Conservation (phyloP, 352 stramenopile genomes). For the Globisporangium okanoganense region DNA sequence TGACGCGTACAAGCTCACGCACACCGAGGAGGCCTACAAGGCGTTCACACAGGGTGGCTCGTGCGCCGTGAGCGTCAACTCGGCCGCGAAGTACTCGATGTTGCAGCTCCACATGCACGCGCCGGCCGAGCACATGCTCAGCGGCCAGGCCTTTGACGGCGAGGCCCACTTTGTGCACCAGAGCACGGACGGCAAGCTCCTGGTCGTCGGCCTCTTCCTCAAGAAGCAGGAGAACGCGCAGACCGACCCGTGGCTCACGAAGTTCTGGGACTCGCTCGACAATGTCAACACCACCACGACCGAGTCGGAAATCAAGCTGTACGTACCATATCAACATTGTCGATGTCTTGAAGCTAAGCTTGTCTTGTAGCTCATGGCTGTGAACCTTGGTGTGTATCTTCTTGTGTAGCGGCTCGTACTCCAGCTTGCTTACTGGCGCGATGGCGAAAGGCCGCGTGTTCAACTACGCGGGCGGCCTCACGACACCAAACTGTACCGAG, state of each 20-base stretch:
- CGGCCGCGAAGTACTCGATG: slow-evolving; percentile 18
- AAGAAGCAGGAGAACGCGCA: slow-evolving; percentile 11
- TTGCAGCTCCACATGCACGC: slow-evolving; percentile 33
- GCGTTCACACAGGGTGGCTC: slow-evolving; percentile 2
- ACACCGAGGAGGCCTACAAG: slow-evolving; percentile 23
- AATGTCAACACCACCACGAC: slow-evolving; percentile 4
- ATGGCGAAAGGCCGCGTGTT: slow-evolving; percentile 7
- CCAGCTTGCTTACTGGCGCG: not conserved
- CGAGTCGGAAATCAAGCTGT: not conserved
- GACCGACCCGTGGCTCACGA: slow-evolving; percentile 13
- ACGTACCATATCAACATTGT: not conserved
- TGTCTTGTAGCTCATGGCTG: not conserved
- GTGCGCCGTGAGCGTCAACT: slow-evolving; percentile 14
- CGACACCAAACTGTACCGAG: slow-evolving; percentile 24
- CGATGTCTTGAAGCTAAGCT: not conserved
- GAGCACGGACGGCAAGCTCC: slow-evolving; percentile 8
- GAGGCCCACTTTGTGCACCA: slow-evolving; percentile 45
- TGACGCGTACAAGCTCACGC: slow-evolving; percentile 11
- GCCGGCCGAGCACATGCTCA: slow-evolving; percentile 35
- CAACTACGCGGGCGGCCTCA: slow-evolving; percentile 28
- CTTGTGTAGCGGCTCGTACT: slow-evolving; percentile 8
- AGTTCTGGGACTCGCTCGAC: slow-evolving; percentile 3
- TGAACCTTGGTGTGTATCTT: not conserved
- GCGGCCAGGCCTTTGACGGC: slow-evolving; percentile 29
- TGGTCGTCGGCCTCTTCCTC: slow-evolving; percentile 22